phyloP scores from a whole-genome alignment of 2,329 filamentous ascomycete genomes.

The Didymella lethalis region DNA sequence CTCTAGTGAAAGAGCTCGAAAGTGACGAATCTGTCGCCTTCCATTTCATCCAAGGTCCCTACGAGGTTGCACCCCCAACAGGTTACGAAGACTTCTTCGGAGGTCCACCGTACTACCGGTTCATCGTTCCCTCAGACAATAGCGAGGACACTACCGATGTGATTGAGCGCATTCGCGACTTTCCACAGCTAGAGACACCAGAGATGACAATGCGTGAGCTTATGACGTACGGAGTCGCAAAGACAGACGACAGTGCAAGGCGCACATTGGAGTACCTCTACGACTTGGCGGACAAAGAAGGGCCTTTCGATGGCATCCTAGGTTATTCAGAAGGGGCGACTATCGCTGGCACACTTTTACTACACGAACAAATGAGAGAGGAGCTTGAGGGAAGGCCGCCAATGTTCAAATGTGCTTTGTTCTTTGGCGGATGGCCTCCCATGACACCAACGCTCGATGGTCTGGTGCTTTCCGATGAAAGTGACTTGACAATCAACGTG shows the following conservation, averaged over 20 bases:
- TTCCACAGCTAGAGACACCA: slow-evolving; percentile 60
- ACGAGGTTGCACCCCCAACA: slow-evolving; percentile 33
- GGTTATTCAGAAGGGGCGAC: slow-evolving; percentile 69
- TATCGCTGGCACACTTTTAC: slow-evolving; percentile 56
- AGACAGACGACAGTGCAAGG: slow-evolving; percentile 37
- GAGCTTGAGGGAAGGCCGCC: slow-evolving; percentile 28
- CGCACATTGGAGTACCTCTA: slow-evolving; percentile 33
- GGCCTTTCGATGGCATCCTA: slow-evolving; percentile 61
- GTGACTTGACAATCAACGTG: slow-evolving; percentile 51
- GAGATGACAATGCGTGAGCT: slow-evolving; percentile 66
- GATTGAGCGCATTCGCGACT: slow-evolving; percentile 61
- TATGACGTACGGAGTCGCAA: slow-evolving; percentile 49
- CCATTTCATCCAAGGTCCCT: slow-evolving; percentile 38
- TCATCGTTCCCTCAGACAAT: slow-evolving; percentile 30
- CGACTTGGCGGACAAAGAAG: slow-evolving; percentile 32
- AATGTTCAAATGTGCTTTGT: slow-evolving; percentile 56
- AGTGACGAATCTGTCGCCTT: slow-evolving; percentile 31
- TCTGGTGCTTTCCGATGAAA: slow-evolving; percentile 52
- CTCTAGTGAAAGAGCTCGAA: slow-evolving; percentile 37
- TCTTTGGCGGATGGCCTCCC: slow-evolving; percentile 59
- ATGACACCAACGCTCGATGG: slow-evolving; percentile 42
- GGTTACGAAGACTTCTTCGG: slow-evolving; percentile 43
- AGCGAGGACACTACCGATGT: slow-evolving; percentile 33
- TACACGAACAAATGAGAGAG: slow-evolving; percentile 35
- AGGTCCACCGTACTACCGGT: slow-evolving; percentile 38